A percentile compares a stretch with the other conserved stretches of the same genome.
These are phyloP conservation scores for Catharanthus roseus DNA, from an alignment of 257 asterid genomes.

Conservation along the genomic window DNA sequence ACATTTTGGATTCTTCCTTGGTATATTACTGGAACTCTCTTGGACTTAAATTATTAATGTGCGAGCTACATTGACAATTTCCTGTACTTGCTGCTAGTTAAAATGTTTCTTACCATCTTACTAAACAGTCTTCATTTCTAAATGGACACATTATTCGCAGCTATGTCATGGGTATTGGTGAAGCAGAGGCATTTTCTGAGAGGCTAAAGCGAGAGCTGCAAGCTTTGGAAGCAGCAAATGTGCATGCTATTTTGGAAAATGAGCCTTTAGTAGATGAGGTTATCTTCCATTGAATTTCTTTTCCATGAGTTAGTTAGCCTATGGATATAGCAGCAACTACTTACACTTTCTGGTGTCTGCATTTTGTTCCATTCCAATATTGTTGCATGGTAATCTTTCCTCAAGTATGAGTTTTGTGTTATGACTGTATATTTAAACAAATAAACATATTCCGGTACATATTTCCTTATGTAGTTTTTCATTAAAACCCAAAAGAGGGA, in stretches of 20 bases:
- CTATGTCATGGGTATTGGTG: slow-evolving; percentile 96
- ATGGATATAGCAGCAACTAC: neutral
- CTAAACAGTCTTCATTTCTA: neutral
- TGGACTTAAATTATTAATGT: neutral
- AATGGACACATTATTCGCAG: slow-evolving; percentile 38
- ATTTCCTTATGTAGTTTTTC: neutral
- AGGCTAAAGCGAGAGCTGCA: slow-evolving; percentile 94
- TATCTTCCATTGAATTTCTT: slow-evolving; percentile 16
- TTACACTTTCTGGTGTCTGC: neutral
- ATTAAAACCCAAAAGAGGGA: neutral
- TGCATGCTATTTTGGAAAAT: slow-evolving; percentile 93
- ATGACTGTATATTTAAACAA: neutral
- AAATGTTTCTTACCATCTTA: neutral
- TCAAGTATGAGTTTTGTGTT: slow-evolving; percentile 8
- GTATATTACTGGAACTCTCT: neutral
- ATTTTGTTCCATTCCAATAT: slow-evolving; percentile 20
- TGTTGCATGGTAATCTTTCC: slow-evolving; percentile 6
- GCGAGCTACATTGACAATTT: neutral
- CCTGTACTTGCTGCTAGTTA: neutral
- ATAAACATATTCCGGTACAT: neutral
- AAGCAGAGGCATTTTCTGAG: slow-evolving; percentile 99
- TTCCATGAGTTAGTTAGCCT: neutral
- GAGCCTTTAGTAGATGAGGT: slow-evolving; percentile 86
- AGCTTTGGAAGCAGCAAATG: slow-evolving; percentile 98
- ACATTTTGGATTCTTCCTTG: neutral